Evolutionary conservation across 2,329 filamentous ascomycete species (phyloP).

Genomic region (Trichoderma pleuroti): DNA sequence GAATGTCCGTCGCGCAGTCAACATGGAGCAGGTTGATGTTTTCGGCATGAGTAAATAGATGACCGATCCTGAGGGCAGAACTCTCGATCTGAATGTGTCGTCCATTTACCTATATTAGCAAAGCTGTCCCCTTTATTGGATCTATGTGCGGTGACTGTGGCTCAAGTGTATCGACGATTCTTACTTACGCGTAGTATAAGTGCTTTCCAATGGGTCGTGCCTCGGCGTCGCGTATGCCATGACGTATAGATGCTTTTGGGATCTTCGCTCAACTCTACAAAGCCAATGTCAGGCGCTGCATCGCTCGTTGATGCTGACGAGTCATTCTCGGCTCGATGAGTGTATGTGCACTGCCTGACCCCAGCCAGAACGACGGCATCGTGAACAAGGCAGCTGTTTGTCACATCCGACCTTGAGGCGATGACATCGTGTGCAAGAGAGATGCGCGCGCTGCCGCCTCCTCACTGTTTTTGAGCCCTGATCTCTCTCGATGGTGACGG

Average conservation of each 20-base stretch:
- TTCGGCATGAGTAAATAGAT: background rate
- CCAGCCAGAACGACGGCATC: background rate
- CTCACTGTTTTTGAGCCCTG: background rate
- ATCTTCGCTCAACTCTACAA: background rate
- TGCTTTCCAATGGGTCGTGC: conserved; percentile 4
- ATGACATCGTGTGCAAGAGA: conserved; percentile 6
- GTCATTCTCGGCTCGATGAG: background rate
- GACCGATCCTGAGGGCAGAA: background rate
- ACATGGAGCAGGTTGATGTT: background rate
- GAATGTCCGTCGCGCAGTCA: background rate
- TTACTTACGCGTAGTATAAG: background rate
- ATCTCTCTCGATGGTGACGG: background rate
- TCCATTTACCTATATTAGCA: background rate
- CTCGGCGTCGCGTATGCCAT: background rate
- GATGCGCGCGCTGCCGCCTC: conserved; percentile 5
- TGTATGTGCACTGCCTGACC: background rate
- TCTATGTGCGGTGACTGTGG: background rate
- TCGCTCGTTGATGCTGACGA: background rate
- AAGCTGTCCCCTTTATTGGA: too few relatives aligned
- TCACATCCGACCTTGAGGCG: conserved; percentile 3
- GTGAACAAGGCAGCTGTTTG: background rate
- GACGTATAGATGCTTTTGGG: background rate
- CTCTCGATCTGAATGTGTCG: background rate
- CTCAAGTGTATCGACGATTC: background rate
- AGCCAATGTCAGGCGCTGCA: background rate